Conservation (phyloP, 306 rosid genomes). For the Prunus armeniaca region DNA sequence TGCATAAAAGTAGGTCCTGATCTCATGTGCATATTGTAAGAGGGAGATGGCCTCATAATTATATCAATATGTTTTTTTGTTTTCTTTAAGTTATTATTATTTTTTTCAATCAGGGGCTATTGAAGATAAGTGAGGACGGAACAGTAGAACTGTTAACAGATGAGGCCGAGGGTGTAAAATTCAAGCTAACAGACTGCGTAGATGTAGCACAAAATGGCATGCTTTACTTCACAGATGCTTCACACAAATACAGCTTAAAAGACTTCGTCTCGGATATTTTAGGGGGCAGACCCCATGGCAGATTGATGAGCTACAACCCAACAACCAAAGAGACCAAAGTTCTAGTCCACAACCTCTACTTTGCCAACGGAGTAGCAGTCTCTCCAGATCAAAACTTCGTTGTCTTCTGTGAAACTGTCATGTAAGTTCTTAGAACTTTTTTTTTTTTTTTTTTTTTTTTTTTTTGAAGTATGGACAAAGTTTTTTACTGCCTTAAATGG, state of each 20-base stretch:
- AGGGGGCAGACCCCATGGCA: conserved; percentile 63
- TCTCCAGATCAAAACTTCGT: conserved; percentile 61
- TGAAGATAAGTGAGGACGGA: conserved; percentile 46
- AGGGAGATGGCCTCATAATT: too few relatives aligned
- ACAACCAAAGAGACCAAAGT: conserved; percentile 46
- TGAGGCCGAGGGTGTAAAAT: conserved; percentile 54
- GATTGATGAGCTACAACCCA: conserved; percentile 64
- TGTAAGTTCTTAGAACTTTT: conserved; percentile 28
- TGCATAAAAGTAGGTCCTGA: too few relatives aligned
- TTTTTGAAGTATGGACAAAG: neutral
- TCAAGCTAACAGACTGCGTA: conserved; percentile 51
- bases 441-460: too few relatives aligned
- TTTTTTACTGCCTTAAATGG: neutral
- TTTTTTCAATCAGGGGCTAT: conserved; percentile 46
- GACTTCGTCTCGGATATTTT: conserved; percentile 30
- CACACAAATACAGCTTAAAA: conserved; percentile 41
- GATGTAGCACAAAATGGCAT: conserved; percentile 63
- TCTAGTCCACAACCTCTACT: conserved; percentile 46
- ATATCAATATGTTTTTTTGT: too few relatives aligned
- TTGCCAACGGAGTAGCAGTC: conserved; percentile 62
- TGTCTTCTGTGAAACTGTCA: conserved; percentile 55
- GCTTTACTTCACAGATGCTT: conserved; percentile 74
- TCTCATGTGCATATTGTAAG: too few relatives aligned
- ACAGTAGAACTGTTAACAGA: conserved; percentile 42
- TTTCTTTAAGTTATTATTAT: neutral